Base-by-base conservation (phyloP, 495 filamentous ascomycete genomes). In the Aspergillus affinis region DNA sequence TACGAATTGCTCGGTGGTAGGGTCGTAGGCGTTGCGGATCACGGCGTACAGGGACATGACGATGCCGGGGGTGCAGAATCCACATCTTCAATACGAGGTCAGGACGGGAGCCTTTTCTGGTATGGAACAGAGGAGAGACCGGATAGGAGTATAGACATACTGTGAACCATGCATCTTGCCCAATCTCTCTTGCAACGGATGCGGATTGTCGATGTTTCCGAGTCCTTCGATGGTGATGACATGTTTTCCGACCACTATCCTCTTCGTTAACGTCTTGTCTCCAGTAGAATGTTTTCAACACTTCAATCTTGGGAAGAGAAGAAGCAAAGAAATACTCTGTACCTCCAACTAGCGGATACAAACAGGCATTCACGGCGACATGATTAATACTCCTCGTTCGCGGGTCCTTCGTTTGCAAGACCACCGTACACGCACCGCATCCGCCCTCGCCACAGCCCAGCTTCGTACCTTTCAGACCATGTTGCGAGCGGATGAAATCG, bases 221-320 rank as follows among this genome's bases (percentile, higher is more conserved):
- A 98, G 94, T 20, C 94, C 94, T 74, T 98, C 94, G n/a, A 98
- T 86, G n/a, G 94, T 98, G 66, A 98, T 96, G 60, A 98, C 92
- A 81, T 98, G 94, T 71, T 98, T 98, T 20, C 94, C 94, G 72
- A 96, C 92, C 13, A 97, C 84, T 61, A 27, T 21, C 32, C 7
- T 26, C 10, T 21, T 18, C 4, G 15, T 52, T 52, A n/a, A n/a
- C n/a, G n/a, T n/a, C n/a, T n/a, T n/a, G n/a, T n/a, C n/a, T n/a
- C n/a, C n/a, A n/a, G n/a, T n/a, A n/a, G n/a, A n/a, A n/a, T n/a
- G n/a, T n/a, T n/a, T n/a, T n/a, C n/a, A n/a, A n/a, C n/a, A n/a
- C n/a, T n/a, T n/a, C n/a, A n/a, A n/a, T n/a, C n/a, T n/a, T n/a
- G n/a, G n/a, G n/a, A n/a, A n/a, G n/a, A n/a, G n/a, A n/a, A n/a